Percentiles rank a stretch among this genome's conserved stretches.
Evolutionary conservation across 352 stramenopile species (phyloP).

Genomic region (Phytopythium boreale): DNA sequence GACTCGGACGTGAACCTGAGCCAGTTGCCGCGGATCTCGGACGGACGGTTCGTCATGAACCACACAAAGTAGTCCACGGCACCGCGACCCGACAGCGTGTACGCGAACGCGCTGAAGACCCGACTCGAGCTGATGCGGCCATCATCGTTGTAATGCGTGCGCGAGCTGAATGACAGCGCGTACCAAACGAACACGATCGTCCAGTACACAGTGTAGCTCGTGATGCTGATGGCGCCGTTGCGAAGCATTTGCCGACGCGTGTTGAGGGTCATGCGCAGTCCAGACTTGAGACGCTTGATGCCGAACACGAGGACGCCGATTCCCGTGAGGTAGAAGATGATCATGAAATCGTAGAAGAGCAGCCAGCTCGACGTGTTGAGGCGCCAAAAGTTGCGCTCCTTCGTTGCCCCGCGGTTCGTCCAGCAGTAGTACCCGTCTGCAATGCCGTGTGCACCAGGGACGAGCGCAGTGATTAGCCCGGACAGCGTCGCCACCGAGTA

Average conservation of each 20-base stretch:
- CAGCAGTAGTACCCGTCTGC: conserved; percentile 79
- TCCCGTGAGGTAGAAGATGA: conserved; percentile 76
- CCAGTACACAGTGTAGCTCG: conserved; percentile 82
- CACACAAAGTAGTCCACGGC: conserved; percentile 81
- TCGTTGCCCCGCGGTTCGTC: conserved; percentile 47
- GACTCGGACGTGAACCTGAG: conserved; percentile 75
- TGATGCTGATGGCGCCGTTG: conserved; percentile 75
- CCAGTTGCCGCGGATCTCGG: conserved; percentile 55
- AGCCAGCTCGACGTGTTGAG: conserved; percentile 74
- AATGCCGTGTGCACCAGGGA: conserved; percentile 45
- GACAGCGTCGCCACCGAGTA: conserved; percentile 37
- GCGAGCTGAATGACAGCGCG: conserved; percentile 63
- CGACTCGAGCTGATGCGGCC: conserved; percentile 38
- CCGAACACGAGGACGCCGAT: conserved; percentile 67
- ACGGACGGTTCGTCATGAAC: conserved; percentile 83
- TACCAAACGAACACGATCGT: conserved; percentile 82
- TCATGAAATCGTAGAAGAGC: conserved; percentile 86
- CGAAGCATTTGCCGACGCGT: conserved; percentile 77
- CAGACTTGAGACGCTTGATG: conserved; percentile 60
- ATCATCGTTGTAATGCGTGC: conserved; percentile 37
- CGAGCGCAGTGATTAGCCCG: conserved; percentile 32
- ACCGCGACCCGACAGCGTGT: conserved; percentile 61
- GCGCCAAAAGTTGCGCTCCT: conserved; percentile 59
- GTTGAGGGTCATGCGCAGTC: conserved; percentile 68
- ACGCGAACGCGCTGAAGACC: conserved; percentile 68